A percentile compares a stretch with the other conserved stretches of the same genome.
Evolutionary conservation across 176 grass and related monocot species (phyloP).

Genomic region (Hordeum vulgare): DNA sequence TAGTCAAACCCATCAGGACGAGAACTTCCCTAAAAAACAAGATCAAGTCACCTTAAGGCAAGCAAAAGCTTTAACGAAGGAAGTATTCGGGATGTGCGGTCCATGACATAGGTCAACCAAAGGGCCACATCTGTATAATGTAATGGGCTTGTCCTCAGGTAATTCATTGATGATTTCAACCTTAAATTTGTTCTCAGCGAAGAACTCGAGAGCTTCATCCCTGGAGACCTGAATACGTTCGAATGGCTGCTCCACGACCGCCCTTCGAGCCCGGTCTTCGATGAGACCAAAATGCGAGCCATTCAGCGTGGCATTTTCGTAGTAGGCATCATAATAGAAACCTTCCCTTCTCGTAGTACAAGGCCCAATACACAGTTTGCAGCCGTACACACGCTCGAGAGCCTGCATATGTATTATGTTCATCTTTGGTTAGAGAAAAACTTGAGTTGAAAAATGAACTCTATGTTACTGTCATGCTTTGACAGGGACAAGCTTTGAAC

Average conservation of each 20-base stretch:
- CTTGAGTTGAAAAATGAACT: background rate
- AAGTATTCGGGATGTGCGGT: slow-evolving; percentile 91
- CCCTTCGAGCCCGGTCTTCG: background rate
- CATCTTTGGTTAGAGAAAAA: slow-evolving; percentile 7
- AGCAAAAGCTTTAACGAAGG: slow-evolving; percentile 94
- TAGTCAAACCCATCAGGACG: background rate
- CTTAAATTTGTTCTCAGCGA: slow-evolving; percentile 95
- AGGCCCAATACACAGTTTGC: slow-evolving; percentile 91
- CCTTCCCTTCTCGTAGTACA: slow-evolving; percentile 98
- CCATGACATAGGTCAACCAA: slow-evolving; percentile 97
- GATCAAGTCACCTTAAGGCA: slow-evolving; percentile 72
- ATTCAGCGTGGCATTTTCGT: slow-evolving; percentile 52
- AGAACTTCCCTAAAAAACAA: background rate
- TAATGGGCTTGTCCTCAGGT: slow-evolving; percentile 93
- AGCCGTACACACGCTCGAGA: slow-evolving; percentile 84
- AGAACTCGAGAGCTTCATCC: slow-evolving; percentile 82
- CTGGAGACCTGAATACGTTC: slow-evolving; percentile 90
- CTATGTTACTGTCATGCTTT: too few species aligned
- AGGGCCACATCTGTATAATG: slow-evolving; percentile 90
- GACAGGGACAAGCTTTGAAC: background rate
- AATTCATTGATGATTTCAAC: slow-evolving; percentile 97
- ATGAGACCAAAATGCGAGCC: slow-evolving; percentile 69
- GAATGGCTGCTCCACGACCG: slow-evolving; percentile 60
- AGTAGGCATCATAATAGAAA: slow-evolving; percentile 96
- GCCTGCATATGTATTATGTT: slow-evolving; percentile 47